Conservation (phyloP, 257 asterid genomes). For the Petrea volubilis region DNA sequence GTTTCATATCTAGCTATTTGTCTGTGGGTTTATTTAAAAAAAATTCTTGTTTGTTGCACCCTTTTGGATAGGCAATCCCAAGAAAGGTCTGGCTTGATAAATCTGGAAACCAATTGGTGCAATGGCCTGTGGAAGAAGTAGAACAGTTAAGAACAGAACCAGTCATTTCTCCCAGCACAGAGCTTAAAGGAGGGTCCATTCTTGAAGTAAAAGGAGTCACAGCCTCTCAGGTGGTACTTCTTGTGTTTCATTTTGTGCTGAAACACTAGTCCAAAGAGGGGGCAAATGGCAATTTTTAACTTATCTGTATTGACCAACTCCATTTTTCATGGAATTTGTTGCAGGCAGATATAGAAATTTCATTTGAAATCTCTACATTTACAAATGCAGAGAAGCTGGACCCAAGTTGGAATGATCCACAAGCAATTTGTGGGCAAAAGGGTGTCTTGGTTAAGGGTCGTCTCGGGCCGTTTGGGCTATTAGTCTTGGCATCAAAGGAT, state of each 20-base stretch:
- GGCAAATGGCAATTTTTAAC: neutral
- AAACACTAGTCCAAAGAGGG: no score
- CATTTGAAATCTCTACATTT: slow-evolving; percentile 24
- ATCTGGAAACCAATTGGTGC: slow-evolving; percentile 23
- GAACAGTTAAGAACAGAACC: slow-evolving; percentile 18
- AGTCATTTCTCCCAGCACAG: slow-evolving; percentile 7
- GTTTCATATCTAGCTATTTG: no score
- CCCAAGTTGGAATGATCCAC: slow-evolving; percentile 17
- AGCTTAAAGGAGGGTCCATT: slow-evolving; percentile 20
- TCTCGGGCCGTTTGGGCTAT: slow-evolving; percentile 24
- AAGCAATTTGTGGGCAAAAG: slow-evolving; percentile 15
- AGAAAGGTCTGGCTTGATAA: slow-evolving; percentile 28
- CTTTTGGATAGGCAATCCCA: slow-evolving; percentile 17
- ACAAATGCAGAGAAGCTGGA: slow-evolving; percentile 23
- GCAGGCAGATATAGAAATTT: slow-evolving; percentile 31
- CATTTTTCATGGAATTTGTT: neutral
- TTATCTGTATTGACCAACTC: neutral
- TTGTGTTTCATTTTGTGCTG: neutral
- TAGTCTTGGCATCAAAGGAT: slow-evolving; percentile 29
- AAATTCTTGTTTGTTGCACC: neutral
- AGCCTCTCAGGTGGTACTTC: slow-evolving; percentile 19
- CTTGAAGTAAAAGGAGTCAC: slow-evolving; percentile 25
- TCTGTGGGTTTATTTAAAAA: neutral
- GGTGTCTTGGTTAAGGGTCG: slow-evolving; percentile 11
- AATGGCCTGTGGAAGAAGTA: slow-evolving; percentile 30